Base-by-base conservation (phyloP, 1,139 yeast genomes). In the Saccharomyces hybrid region DNA sequence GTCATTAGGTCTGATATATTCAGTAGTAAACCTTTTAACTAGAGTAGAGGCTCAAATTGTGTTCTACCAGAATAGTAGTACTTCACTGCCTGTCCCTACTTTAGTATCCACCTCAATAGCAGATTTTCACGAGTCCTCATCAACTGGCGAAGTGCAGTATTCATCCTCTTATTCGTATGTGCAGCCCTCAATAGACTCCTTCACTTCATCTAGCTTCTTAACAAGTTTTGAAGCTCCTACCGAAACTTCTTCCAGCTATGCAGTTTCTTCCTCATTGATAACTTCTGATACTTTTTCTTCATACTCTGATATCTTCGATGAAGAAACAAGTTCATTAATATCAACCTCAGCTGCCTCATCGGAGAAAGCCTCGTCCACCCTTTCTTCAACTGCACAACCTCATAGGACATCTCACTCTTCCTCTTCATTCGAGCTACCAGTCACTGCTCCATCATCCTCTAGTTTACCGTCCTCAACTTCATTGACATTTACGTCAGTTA, bases 381-480 rank as follows among this genome's bases (percentile, higher is more conserved):
- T 32, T 6, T 13, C 16, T 7, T 32, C 16, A 32, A 32, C 14
- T n/a, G 14, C n/a, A 32, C 38, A n/a, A 32, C 8, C 38, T 7
- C 14, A 32, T 32, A n/a, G 6, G 16, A 32, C 16, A n/a, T 32
- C 38, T n/a, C 38, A n/a, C 13, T 26, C 38, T 6, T 47, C 38
- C n/a, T 13, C 34, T 28, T 16, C 14, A 23, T 25, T 16, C 20
- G 49, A 28, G 13, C 14, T 26, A 42, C 20, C 26, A 3, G 31
- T 28, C 50, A 48, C 55, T 2, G 49, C 51, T n/a, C 44, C 48
- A 47, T 51, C 51, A 23, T 46, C 51, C 47, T 26, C 23, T 9
- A 9, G 13, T 51, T 7, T 25, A 31, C 9, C 34, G 34, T 25
- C 16, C 13, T 14, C 26, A 25, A 13, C 9, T 41, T 29, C 23